These are phyloP conservation scores for Elsinoe ampelina DNA, from an alignment of 2,329 filamentous ascomycete genomes.

Conservation along the genomic window DNA sequence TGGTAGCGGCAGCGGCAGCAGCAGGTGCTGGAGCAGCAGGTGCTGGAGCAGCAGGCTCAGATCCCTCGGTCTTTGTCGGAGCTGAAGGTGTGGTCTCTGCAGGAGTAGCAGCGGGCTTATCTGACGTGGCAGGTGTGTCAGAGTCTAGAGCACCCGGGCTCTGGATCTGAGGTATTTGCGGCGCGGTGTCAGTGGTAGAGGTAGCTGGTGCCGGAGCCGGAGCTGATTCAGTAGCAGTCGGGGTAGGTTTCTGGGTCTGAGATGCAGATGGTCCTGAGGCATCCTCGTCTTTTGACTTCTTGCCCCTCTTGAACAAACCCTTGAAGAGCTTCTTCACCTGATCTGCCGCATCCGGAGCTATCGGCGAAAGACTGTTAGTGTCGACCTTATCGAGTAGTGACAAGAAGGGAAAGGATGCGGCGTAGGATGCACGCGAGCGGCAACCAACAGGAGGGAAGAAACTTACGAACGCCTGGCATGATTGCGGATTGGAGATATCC, in stretches of 20 bases:
- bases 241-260: conserved; percentile 10
- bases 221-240: conserved; percentile 9
- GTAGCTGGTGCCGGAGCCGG: neutral
- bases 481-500: conserved; percentile 8
- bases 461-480: conserved; percentile 16
- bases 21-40: too few species aligned
- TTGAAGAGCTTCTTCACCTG: conserved; percentile 24
- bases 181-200: neutral
- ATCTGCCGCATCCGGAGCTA: conserved; percentile 20
- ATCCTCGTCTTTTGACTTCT: conserved; percentile 16
- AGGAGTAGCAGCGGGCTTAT: conserved; percentile 7
- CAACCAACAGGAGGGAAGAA: neutral
- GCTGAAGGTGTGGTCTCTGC: conserved; percentile 14
- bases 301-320: conserved; percentile 21
- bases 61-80: conserved; percentile 12
- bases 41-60: conserved; percentile 12
- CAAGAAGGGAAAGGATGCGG: neutral
- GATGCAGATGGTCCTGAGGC: conserved; percentile 8
- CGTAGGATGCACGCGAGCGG: neutral
- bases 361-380: conserved; percentile 13
- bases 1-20: neutral
- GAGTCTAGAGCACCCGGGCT: conserved; percentile 6
- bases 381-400: conserved; percentile 13
- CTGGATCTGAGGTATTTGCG: conserved; percentile 10
- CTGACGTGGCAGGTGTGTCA: neutral